Conservation (phyloP, 768 basidiomycete genomes). For the Boletus pseudo-olivaceus region DNA sequence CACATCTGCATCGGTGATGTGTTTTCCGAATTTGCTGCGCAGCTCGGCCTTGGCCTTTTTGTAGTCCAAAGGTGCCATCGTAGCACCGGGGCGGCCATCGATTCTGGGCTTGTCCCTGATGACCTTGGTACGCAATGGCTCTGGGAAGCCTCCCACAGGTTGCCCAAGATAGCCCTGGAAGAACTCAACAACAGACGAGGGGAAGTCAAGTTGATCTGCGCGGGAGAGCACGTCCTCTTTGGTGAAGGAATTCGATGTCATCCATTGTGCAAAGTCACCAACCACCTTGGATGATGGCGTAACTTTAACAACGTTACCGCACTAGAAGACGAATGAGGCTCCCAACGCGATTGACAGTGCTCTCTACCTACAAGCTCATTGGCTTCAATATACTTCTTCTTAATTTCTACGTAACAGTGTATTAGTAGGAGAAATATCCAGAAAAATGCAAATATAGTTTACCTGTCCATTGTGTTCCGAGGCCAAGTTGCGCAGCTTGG, state of each 20-base stretch:
- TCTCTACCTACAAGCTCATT: conserved; percentile 76
- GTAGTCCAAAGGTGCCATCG: conserved; percentile 88
- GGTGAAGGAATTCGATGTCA: conserved; percentile 90
- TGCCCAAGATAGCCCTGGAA: conserved; percentile 99
- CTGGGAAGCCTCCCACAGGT: conserved; percentile 98
- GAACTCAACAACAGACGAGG: conserved; percentile 94
- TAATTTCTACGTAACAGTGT: conserved; percentile 61
- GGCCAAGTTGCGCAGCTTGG: conserved; percentile 96
- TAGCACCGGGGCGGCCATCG: conserved; percentile 87
- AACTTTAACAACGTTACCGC: conserved; percentile 98
- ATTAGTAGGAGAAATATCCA: conserved; percentile 11
- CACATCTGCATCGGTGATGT: conserved; percentile 91
- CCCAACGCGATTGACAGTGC: neutral
- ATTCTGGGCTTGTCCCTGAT: conserved; percentile 94
- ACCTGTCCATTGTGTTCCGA: conserved; percentile 96
- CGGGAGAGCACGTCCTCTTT: conserved; percentile 83
- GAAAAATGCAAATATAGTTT: conserved; percentile 15
- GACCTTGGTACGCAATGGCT: conserved; percentile 85
- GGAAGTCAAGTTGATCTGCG: conserved; percentile 94
- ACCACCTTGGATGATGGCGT: conserved; percentile 99
- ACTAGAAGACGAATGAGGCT: conserved; percentile 42
- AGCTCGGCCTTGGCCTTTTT: conserved; percentile 94
- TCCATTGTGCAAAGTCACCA: conserved; percentile 99
- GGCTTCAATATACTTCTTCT: conserved; percentile 98
- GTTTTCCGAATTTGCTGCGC: conserved; percentile 90